These are phyloP conservation scores for Hypoxylon rickii DNA, from an alignment of 495 filamentous ascomycete species.

Conservation along the genomic window DNA sequence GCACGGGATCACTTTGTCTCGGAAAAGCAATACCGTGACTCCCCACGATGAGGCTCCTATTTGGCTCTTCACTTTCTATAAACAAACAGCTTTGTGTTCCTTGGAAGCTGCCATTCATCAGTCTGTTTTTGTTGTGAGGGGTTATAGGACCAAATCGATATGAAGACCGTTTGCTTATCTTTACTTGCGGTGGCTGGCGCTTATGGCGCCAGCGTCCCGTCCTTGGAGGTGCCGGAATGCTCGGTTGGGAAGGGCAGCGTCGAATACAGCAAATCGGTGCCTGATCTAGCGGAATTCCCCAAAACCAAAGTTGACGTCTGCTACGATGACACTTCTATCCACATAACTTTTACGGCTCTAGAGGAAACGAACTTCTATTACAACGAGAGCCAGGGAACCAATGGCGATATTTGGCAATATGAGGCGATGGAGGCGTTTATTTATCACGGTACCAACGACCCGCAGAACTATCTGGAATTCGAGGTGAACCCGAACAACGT, in stretches of 20 bases:
- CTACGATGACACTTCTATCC: slow-evolving; percentile 37
- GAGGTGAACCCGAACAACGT: slow-evolving; percentile 44
- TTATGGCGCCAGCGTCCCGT: slow-evolving; percentile 22
- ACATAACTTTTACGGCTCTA: slow-evolving; percentile 38
- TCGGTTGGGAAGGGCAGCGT: slow-evolving; percentile 32
- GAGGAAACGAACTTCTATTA: slow-evolving; percentile 41
- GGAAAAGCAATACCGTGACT: slow-evolving; percentile 3
- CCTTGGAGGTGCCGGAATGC: slow-evolving; percentile 34
- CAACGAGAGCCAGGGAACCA: slow-evolving; percentile 38
- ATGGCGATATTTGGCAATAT: slow-evolving; percentile 41
- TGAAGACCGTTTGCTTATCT: slow-evolving; percentile 12
- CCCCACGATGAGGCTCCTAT: slow-evolving; percentile 3
- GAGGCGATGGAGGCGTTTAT: slow-evolving; percentile 45
- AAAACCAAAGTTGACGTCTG: slow-evolving; percentile 41
- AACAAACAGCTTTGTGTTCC: too few species aligned
- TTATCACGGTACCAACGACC: slow-evolving; percentile 40
- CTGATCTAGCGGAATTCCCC: slow-evolving; percentile 31
- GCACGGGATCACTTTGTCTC: neutral
- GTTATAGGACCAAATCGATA: neutral
- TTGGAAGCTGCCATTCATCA: too few species aligned
- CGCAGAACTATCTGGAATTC: slow-evolving; percentile 41
- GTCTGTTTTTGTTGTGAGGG: too few species aligned
- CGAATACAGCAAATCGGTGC: slow-evolving; percentile 37
- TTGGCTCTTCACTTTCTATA: slow-evolving; percentile 3
- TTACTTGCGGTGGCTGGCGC: slow-evolving; percentile 10